phyloP scores from a whole-genome alignment of 345 rosid genomes.

The Sonneratia alba region DNA sequence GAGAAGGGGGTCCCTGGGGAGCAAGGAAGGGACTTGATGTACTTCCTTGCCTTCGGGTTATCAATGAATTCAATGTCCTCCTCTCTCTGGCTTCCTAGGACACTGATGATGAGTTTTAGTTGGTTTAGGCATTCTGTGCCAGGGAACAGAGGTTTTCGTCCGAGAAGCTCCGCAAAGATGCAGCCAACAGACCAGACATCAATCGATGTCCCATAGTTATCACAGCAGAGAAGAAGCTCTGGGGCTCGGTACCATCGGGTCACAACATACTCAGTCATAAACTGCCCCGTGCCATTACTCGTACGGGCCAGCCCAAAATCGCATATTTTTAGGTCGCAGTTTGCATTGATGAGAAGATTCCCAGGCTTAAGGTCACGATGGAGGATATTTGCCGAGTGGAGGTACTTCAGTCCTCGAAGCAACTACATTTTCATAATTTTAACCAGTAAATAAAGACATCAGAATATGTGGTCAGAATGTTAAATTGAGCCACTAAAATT shows the following conservation, averaged over 20 bases:
- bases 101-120: slow-evolving; percentile 62
- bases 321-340: slow-evolving; percentile 74
- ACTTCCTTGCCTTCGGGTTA: slow-evolving; percentile 58
- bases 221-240: slow-evolving; percentile 86
- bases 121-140: slow-evolving; percentile 79
- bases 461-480: too few species aligned
- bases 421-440: slow-evolving; percentile 24
- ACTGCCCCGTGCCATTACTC: slow-evolving; percentile 57
- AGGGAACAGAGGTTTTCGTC: slow-evolving; percentile 67
- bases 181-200: slow-evolving; percentile 93
- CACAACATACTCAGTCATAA: slow-evolving; percentile 88
- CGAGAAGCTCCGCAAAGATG: slow-evolving; percentile 75
- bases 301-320: slow-evolving; percentile 82
- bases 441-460: neutral
- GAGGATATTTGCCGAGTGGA: slow-evolving; percentile 76
- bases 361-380: slow-evolving; percentile 94
- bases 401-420: slow-evolving; percentile 77
- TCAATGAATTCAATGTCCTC: slow-evolving; percentile 68
- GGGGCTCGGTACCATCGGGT: slow-evolving; percentile 92
- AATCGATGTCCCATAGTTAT: slow-evolving; percentile 69
- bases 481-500: too few species aligned
- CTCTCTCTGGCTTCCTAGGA: slow-evolving; percentile 66
- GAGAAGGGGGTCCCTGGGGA: slow-evolving; percentile 42
- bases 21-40: slow-evolving; percentile 53
- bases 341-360: slow-evolving; percentile 73